Evolutionary conservation across 306 rosid genomes (phyloP).

Genomic region (Chamaecrista fasciculata): DNA sequence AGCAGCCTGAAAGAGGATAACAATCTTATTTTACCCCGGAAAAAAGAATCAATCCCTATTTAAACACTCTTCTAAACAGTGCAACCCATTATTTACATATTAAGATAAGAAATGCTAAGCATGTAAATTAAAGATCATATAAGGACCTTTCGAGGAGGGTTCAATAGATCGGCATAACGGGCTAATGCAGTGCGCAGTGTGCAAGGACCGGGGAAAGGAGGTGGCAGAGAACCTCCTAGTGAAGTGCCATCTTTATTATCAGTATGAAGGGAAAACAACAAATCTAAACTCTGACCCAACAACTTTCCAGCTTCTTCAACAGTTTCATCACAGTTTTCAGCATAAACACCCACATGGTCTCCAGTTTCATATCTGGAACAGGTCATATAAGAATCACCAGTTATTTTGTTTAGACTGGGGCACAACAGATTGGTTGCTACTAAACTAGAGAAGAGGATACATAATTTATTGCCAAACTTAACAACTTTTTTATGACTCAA

Average conservation of each 20-base stretch:
- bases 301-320: slow-evolving; percentile 78
- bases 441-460: background rate
- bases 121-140: slow-evolving; percentile 13
- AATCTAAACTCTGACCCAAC: slow-evolving; percentile 70
- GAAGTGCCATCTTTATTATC: slow-evolving; percentile 86
- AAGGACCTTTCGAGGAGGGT: slow-evolving; percentile 83
- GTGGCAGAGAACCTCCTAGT: slow-evolving; percentile 71
- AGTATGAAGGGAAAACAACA: slow-evolving; percentile 70
- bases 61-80: slow-evolving; percentile 14
- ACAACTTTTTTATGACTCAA: background rate
- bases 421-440: background rate
- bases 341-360: slow-evolving; percentile 94
- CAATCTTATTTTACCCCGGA: background rate
- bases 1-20: slow-evolving; percentile 60
- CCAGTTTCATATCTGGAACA: slow-evolving; percentile 89
- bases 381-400: slow-evolving; percentile 24
- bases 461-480: slow-evolving; percentile 9
- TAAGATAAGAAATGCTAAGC: slow-evolving; percentile 1
- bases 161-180: slow-evolving; percentile 78
- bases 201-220: slow-evolving; percentile 93
- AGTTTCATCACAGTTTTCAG: slow-evolving; percentile 71
- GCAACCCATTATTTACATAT: background rate
- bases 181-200: slow-evolving; percentile 70
- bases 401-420: slow-evolving; percentile 7
- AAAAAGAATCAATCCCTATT: background rate